A percentile compares a stretch with the other conserved stretches of the same genome.
Conservation (phyloP, 208 protist genomes). For the Leishmania guyanensis region DNA sequence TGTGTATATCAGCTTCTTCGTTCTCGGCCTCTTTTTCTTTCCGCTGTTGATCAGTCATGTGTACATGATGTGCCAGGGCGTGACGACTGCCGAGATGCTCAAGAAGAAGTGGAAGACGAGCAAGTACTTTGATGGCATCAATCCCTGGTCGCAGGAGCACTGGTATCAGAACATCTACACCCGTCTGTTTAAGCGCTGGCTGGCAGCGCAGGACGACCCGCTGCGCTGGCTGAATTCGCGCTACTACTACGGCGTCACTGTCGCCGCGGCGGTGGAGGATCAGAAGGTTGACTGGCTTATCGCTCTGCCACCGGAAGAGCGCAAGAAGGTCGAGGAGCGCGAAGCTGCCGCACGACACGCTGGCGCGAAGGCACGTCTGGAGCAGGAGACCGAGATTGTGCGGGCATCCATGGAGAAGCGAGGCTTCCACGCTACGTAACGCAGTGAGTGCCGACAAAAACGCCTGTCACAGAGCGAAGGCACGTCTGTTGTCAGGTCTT, state of each 20-base stretch:
- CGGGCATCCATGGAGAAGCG: constrained; percentile 16
- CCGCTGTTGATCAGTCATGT: constrained; percentile 38
- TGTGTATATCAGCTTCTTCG: constrained; percentile 38
- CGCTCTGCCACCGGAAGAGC: constrained; percentile 36
- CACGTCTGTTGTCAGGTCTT: not conserved
- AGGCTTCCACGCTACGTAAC: constrained; percentile 3
- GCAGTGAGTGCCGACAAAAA: not conserved
- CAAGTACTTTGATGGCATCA: constrained; percentile 47
- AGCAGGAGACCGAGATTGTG: constrained; percentile 23
- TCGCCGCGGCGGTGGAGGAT: constrained; percentile 45
- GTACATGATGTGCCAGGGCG: constrained; percentile 40
- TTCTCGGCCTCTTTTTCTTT: constrained; percentile 49
- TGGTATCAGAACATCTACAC: constrained; percentile 30
- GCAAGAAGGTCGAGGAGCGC: constrained; percentile 28
- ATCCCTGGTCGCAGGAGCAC: constrained; percentile 47
- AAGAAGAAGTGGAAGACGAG: constrained; percentile 33
- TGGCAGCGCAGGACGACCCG: constrained; percentile 11
- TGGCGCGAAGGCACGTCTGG: constrained; percentile 15
- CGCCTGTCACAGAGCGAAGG: not conserved
- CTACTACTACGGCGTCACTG: constrained; percentile 52
- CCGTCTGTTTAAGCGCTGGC: constrained; percentile 28
- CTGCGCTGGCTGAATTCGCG: constrained; percentile 35
- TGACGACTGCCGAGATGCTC: constrained; percentile 52
- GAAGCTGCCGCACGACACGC: constrained; percentile 18
- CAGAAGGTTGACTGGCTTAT: constrained; percentile 45